A percentile compares a stretch with the other conserved stretches of the same genome.
These are phyloP conservation scores for Dipteronia sinensis DNA, from an alignment of 345 rosid genomes.

Conservation along the genomic window DNA sequence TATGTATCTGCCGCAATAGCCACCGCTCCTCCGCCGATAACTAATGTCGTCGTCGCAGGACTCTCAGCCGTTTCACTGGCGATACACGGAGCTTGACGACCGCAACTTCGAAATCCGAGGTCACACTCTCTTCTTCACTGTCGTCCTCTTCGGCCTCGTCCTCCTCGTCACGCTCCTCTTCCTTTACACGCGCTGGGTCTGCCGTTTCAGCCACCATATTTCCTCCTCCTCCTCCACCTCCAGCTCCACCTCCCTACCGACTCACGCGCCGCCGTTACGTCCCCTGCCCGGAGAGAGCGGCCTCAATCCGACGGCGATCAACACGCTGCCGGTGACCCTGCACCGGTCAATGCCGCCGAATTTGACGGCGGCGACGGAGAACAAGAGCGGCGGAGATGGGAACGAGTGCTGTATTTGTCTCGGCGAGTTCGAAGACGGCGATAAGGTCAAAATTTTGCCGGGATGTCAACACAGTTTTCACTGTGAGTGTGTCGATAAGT, in stretches of 20 bases:
- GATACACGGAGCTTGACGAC: constrained; percentile 44
- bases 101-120: constrained; percentile 43
- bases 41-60: constrained; percentile 28
- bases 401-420: constrained; percentile 72
- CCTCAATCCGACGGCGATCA: constrained; percentile 26
- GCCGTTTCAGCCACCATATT: constrained; percentile 17
- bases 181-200: constrained; percentile 44
- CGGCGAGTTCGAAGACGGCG: constrained; percentile 66
- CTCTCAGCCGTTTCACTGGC: constrained; percentile 44
- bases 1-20: not conserved
- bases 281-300: constrained; percentile 17
- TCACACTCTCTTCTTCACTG: constrained; percentile 40
- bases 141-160: constrained; percentile 31
- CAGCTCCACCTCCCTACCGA: not conserved
- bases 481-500: constrained; percentile 63
- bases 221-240: not conserved
- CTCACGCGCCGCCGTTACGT: constrained; percentile 2
- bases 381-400: not conserved
- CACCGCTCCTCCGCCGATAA: not conserved
- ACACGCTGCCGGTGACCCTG: constrained; percentile 28
- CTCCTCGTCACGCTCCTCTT: constrained; percentile 35
- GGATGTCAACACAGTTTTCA: constrained; percentile 64
- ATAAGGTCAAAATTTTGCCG: constrained; percentile 69
- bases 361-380: not conserved
- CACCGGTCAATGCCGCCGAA: constrained; percentile 1